Percentiles rank a stretch among this genome's conserved stretches.
phyloP scores from a whole-genome alignment of 345 rosid genomes.

The Passiflora organensis region DNA sequence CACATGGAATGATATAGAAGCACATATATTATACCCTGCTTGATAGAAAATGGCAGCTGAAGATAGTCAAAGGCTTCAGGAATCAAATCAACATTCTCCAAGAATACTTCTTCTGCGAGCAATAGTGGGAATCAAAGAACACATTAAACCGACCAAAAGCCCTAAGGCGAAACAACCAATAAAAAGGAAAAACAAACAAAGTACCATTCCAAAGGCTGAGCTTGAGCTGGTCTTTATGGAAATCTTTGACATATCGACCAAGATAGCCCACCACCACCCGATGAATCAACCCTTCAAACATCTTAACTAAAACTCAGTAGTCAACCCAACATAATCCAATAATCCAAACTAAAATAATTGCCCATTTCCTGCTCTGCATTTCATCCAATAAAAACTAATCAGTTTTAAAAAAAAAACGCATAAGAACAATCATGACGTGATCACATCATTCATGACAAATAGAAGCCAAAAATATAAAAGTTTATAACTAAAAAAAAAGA shows the following conservation, averaged over 20 bases:
- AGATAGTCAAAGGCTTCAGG: slow-evolving; percentile 90
- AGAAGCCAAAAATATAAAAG: too few relatives aligned
- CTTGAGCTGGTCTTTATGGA: slow-evolving; percentile 73
- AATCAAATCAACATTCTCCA: slow-evolving; percentile 76
- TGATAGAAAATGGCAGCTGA: slow-evolving; percentile 72
- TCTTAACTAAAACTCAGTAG: too few relatives aligned
- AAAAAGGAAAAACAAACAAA: not conserved
- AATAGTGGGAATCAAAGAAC: not conserved
- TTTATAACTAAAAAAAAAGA: too few relatives aligned
- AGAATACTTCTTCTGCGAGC: slow-evolving; percentile 45
- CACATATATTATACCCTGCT: slow-evolving; percentile 43
- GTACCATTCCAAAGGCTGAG: slow-evolving; percentile 65
- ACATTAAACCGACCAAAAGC: not conserved
- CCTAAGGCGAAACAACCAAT: too few relatives aligned
- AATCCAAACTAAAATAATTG: too few relatives aligned
- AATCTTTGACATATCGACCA: slow-evolving; percentile 74
- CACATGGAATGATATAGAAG: too few relatives aligned
- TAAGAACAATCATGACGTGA: too few relatives aligned
- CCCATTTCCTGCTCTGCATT: too few relatives aligned
- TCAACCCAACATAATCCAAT: too few relatives aligned
- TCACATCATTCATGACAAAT: too few relatives aligned
- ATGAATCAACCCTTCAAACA: slow-evolving; percentile 72
- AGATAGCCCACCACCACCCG: slow-evolving; percentile 64
- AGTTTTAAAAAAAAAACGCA: too few relatives aligned
- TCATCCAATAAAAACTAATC: too few relatives aligned